Evolutionary conservation across 352 stramenopile species (phyloP).

Genomic region (Achlya hypogyna): DNA sequence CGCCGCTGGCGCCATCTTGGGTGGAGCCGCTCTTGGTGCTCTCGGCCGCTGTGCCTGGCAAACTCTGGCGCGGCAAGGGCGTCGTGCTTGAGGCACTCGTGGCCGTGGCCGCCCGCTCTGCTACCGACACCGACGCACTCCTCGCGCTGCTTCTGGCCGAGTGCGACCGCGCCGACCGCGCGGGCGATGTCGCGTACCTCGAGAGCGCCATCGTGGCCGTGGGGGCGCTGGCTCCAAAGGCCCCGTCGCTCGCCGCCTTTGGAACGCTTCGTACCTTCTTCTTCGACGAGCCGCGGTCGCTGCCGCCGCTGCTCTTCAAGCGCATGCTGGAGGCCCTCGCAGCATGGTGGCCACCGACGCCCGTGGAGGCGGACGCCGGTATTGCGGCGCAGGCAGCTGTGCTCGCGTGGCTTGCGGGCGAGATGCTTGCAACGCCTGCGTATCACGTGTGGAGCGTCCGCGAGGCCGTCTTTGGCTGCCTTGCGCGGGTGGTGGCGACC

Average conservation of each 20-base stretch:
- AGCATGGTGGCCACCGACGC: conserved; percentile 33
- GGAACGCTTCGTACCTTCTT: conserved; percentile 30
- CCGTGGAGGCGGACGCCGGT: not conserved
- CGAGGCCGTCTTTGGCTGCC: conserved; percentile 38
- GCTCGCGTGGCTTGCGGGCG: conserved; percentile 40
- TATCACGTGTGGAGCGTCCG: conserved; percentile 64
- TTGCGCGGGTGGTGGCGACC: conserved; percentile 29
- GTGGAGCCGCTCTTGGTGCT: conserved; percentile 40
- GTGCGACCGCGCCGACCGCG: conserved; percentile 49
- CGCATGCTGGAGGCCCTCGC: conserved; percentile 58
- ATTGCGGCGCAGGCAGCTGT: conserved; percentile 21
- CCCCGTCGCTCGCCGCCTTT: conserved; percentile 31
- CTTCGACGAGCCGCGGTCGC: conserved; percentile 16
- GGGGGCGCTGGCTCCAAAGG: conserved; percentile 27
- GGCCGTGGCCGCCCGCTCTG: conserved; percentile 28
- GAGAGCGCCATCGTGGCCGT: conserved; percentile 54
- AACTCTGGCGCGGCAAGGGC: conserved; percentile 68
- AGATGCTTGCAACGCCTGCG: conserved; percentile 23
- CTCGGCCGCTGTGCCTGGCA: conserved; percentile 43
- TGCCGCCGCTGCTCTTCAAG: conserved; percentile 63
- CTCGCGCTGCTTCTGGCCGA: conserved; percentile 43
- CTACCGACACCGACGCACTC: conserved; percentile 17
- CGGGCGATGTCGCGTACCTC: conserved; percentile 55
- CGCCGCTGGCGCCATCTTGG: not conserved
- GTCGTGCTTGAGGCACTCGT: conserved; percentile 64